Base-by-base conservation (phyloP, 2,329 filamentous ascomycete species). In the Trichoderma breve region DNA sequence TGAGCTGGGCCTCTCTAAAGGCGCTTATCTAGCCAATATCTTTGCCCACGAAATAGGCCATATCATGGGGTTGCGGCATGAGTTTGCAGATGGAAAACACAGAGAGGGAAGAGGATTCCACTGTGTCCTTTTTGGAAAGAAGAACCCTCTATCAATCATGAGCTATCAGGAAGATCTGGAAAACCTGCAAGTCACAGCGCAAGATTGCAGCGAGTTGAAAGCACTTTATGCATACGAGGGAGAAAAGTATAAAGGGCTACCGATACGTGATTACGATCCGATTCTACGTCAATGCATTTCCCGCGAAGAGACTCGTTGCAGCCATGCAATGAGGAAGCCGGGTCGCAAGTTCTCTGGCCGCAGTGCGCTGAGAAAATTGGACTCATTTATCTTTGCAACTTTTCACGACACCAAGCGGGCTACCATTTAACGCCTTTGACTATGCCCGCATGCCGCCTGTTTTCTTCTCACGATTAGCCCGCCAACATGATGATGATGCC, bases 221-320 rank as follows among this genome's bases (percentile, higher is more conserved):
- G 67, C 21, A 3, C 2, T 43, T n/a, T 43, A 43, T 43, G 39
- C 3, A n/a, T 43, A 3, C 3, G 3, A 9, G 0, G 39, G 3
- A 9, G 39, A 43, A 43, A 43, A 2, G 1, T 43, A n/a, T n/a
- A 9, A 4, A 3, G 18, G 39, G 39, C 18, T 43, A n/a, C 18
- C 39, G 3, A 43, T 43, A 43, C 1, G 4, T 3, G 39, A 43
- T 9, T 43, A 43, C 15, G 39, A 43, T 9, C 39, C 39, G 0
- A 1, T 9, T 43, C 1, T 2, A n/a, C 7, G 39, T 2, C 0
- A 18, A 9, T 0, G 39, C 7, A 2, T 43, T 9, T n/a, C 18
- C 3, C 39, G 15, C 7, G 18, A n/a, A 43, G 18, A 43, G 39
- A 4, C 7, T 43, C 15, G 7, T 9, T n/a, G 0, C 7, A n/a